These are phyloP conservation scores for Phytophthora lateralis DNA, from an alignment of 352 stramenopile genomes.

Conservation along the genomic window DNA sequence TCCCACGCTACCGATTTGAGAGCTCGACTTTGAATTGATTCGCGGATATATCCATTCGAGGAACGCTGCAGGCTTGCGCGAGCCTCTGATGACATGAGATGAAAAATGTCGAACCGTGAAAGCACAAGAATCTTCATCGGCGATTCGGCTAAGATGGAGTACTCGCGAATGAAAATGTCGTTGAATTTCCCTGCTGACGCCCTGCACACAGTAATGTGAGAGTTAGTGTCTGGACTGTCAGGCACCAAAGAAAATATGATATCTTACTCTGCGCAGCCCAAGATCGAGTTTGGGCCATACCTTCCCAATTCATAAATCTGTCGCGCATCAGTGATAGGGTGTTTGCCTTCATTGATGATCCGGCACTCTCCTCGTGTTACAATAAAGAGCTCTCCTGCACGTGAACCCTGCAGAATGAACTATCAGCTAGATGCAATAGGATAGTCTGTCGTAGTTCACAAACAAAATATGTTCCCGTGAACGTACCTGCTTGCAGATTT, in stretches of 20 bases:
- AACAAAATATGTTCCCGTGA: not conserved
- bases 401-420: slow-evolving; percentile 49
- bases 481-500: slow-evolving; percentile 80
- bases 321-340: slow-evolving; percentile 65
- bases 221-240: slow-evolving; percentile 3
- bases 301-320: slow-evolving; percentile 73
- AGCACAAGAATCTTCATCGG: slow-evolving; percentile 81
- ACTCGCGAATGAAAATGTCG: slow-evolving; percentile 78
- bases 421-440: not conserved
- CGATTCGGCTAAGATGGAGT: slow-evolving; percentile 77
- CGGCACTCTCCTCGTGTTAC: slow-evolving; percentile 78
- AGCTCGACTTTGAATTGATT: slow-evolving; percentile 72
- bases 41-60: slow-evolving; percentile 54
- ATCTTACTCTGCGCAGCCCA: slow-evolving; percentile 82
- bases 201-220: slow-evolving; percentile 28
- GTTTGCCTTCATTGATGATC: slow-evolving; percentile 76
- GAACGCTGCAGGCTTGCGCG: slow-evolving; percentile 73
- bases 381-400: slow-evolving; percentile 74
- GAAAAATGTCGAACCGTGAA: slow-evolving; percentile 87
- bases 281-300: slow-evolving; percentile 75
- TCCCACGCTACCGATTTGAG: slow-evolving; percentile 84
- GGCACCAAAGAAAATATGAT: not conserved
- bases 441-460: not conserved
- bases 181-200: slow-evolving; percentile 83
- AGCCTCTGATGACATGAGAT: slow-evolving; percentile 75